Evolutionary conservation across 179 eudicot genomes (phyloP).

Genomic region (Beta macrorhiza): DNA sequence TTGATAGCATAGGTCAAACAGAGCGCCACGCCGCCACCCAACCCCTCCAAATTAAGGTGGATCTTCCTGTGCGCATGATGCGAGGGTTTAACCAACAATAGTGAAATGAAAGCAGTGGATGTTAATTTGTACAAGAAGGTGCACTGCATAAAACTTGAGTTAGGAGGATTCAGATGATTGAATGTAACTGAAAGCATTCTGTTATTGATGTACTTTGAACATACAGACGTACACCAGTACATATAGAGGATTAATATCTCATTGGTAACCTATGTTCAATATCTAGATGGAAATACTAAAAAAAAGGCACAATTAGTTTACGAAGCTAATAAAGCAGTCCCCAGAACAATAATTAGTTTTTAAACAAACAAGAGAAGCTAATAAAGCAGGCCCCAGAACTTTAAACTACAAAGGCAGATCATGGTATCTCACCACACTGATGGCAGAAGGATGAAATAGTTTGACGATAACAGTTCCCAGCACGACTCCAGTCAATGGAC

Average conservation of each 20-base stretch:
- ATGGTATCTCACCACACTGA: conserved; percentile 73
- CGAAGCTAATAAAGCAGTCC: no score
- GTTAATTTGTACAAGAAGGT: not conserved
- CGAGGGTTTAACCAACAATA: not conserved
- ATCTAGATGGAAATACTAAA: not conserved
- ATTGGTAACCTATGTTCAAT: not conserved
- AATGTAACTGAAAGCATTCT: not conserved
- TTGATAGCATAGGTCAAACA: no score
- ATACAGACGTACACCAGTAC: not conserved
- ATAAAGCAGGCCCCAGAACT: conserved; percentile 1
- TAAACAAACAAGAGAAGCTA: no score
- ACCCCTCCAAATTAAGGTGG: no score
- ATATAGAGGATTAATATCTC: not conserved
- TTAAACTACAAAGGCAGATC: conserved; percentile 17
- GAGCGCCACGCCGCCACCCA: not conserved
- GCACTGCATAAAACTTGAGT: conserved; percentile 7
- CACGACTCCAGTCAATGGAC: conserved; percentile 93
- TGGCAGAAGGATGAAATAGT: conserved; percentile 80
- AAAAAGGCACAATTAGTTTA: not conserved
- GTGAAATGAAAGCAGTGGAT: not conserved
- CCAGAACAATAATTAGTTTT: no score
- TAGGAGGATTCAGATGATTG: not conserved
- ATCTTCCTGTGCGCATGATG: not conserved
- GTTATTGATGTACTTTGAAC: not conserved
- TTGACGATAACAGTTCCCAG: conserved; percentile 80